phyloP scores from a whole-genome alignment of 257 asterid genomes.

The Nyctanthes arbortristis region DNA sequence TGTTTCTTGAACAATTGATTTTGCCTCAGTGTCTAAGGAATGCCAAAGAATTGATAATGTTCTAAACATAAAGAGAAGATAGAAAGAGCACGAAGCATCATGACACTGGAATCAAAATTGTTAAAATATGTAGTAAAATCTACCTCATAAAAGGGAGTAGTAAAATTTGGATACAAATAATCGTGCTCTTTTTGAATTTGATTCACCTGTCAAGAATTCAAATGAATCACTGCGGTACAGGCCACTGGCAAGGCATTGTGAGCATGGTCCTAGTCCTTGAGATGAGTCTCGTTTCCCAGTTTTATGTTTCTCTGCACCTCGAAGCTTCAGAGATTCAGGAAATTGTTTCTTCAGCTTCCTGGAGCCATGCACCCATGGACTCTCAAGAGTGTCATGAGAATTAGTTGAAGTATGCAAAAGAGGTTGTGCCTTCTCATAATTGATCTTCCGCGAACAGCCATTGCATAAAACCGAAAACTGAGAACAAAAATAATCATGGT shows the following conservation, averaged over 20 bases:
- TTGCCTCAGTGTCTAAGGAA: not conserved
- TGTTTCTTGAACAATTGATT: not conserved
- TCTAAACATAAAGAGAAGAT: not conserved
- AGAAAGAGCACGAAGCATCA: not conserved
- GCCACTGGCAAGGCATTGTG: conserved; percentile 17
- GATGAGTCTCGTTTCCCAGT: conserved; percentile 30
- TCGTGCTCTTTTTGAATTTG: conserved; percentile 5
- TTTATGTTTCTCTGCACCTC: conserved; percentile 21
- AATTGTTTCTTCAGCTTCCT: conserved; percentile 19
- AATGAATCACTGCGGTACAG: conserved; percentile 12
- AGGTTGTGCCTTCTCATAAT: conserved; percentile 31
- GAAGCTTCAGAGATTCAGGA: conserved; percentile 26
- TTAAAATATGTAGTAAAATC: not conserved
- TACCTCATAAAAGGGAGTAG: not conserved
- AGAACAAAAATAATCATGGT: conserved; percentile 11
- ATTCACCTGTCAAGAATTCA: conserved; percentile 33
- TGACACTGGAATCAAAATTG: not conserved
- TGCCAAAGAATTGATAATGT: not conserved
- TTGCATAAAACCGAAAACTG: conserved; percentile 39
- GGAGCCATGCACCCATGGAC: conserved; percentile 21
- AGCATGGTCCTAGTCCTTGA: conserved; percentile 28
- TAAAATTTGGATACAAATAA: conserved; percentile 1
- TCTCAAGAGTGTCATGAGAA: conserved; percentile 26
- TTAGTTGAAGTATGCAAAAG: conserved; percentile 33
- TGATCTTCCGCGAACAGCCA: conserved; percentile 36